Evolutionary conservation across 306 rosid species (phyloP).

Genomic region (Prunus mira): DNA sequence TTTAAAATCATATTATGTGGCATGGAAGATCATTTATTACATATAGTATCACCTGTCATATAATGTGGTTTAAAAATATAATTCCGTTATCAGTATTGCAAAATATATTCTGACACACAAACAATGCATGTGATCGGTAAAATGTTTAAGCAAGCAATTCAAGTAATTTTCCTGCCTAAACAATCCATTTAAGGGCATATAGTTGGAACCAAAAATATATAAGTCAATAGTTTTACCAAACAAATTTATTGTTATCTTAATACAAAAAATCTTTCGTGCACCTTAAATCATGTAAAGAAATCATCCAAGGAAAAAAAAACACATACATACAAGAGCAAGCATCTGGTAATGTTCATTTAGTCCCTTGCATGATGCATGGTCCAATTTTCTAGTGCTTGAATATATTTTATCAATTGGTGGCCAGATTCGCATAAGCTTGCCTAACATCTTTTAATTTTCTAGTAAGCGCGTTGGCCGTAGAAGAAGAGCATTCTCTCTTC

Average conservation of each 20-base stretch:
- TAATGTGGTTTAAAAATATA: not conserved
- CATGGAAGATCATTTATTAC: not conserved
- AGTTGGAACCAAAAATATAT: not conserved
- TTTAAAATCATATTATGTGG: not conserved
- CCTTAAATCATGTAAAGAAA: too few relatives aligned
- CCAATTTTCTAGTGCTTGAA: not conserved
- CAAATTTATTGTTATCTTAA: not conserved
- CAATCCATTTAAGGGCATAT: too few relatives aligned
- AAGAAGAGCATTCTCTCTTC: not conserved
- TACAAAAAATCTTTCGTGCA: not conserved
- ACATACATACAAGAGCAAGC: not conserved
- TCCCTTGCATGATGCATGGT: conserved; percentile 8
- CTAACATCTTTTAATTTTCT: not conserved
- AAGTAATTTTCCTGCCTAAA: too few relatives aligned
- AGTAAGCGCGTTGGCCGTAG: not conserved
- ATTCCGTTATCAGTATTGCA: too few relatives aligned
- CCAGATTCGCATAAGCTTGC: not conserved
- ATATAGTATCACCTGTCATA: accelerated
- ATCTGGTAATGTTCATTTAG: not conserved
- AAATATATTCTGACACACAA: too few relatives aligned
- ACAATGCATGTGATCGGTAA: too few relatives aligned
- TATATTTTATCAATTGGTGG: not conserved
- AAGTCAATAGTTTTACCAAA: not conserved
- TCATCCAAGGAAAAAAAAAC: not conserved
- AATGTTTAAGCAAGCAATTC: too few relatives aligned